These are phyloP conservation scores for Russula emetica DNA, from an alignment of 768 basidiomycete species.

Conservation along the genomic window DNA sequence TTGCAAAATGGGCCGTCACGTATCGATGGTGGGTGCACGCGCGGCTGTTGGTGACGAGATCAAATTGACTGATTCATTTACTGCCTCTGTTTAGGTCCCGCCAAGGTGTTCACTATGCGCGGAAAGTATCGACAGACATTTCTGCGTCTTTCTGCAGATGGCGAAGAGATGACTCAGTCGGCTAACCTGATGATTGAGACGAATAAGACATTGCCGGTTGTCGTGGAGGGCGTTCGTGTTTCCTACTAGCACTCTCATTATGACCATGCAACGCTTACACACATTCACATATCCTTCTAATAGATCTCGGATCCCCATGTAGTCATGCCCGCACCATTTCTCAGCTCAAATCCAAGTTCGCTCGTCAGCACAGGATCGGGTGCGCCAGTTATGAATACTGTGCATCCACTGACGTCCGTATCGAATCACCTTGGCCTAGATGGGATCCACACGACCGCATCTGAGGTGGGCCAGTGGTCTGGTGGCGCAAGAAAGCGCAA, in stretches of 20 bases:
- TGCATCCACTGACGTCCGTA: conserved; percentile 18
- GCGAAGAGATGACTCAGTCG: conserved; percentile 22
- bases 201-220: conserved; percentile 18
- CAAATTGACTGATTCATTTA: neutral
- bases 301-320: conserved; percentile 10
- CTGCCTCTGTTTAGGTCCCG: conserved; percentile 14
- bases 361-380: neutral
- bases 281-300: neutral
- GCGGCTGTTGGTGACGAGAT: neutral
- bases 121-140: conserved; percentile 26
- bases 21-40: conserved; percentile 54
- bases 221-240: conserved; percentile 22
- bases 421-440: conserved; percentile 8
- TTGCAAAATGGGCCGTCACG: conserved; percentile 60
- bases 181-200: conserved; percentile 18
- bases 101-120: conserved; percentile 25
- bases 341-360: neutral
- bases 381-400: neutral
- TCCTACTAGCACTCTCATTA: neutral
- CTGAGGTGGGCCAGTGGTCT: conserved; percentile 1
- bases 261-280: conserved; percentile 2
- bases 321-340: neutral
- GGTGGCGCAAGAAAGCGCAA: conserved; percentile 16
- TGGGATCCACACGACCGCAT: neutral
- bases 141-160: conserved; percentile 21